phyloP scores from a whole-genome alignment of 164 flowering plant genomes.

The Nymphaea thermarum region DNA sequence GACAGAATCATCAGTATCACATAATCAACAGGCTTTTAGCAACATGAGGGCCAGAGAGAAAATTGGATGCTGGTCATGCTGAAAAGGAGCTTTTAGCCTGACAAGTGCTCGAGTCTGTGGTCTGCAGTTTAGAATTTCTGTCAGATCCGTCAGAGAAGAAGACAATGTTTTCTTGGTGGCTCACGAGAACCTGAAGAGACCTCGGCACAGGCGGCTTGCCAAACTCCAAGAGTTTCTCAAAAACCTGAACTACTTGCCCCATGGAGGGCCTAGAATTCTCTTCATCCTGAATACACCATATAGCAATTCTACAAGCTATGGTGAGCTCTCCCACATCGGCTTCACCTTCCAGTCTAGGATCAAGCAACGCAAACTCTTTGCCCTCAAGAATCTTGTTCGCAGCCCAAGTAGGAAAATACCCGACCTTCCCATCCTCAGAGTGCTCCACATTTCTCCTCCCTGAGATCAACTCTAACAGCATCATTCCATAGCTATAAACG shows the following conservation, averaged over 20 bases:
- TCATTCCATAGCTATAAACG: constrained; percentile 37
- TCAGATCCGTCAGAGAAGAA: not conserved
- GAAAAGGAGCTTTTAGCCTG: not conserved
- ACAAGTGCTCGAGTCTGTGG: not conserved
- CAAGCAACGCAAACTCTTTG: constrained; percentile 13
- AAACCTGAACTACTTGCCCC: constrained; percentile 29
- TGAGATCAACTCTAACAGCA: constrained; percentile 24
- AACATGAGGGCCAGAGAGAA: not conserved
- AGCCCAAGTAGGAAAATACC: constrained; percentile 26
- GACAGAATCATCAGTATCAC: not conserved
- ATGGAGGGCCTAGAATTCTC: constrained; percentile 27
- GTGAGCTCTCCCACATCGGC: constrained; percentile 19
- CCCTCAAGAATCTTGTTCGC: constrained; percentile 15
- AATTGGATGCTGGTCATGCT: not conserved
- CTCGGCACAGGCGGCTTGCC: constrained; percentile 23
- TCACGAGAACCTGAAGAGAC: constrained; percentile 15
- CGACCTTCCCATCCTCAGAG: constrained; percentile 11
- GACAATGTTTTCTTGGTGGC: not conserved
- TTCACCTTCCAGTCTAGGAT: constrained; percentile 15
- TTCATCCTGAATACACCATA: constrained; percentile 33
- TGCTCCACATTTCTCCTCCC: constrained; percentile 25
- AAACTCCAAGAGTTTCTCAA: constrained; percentile 26
- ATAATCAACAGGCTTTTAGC: not conserved
- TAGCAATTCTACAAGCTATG: constrained; percentile 20
- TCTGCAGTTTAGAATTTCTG: not conserved